phyloP scores from a whole-genome alignment of 441 rosid genomes.

The Breynia disticha region DNA sequence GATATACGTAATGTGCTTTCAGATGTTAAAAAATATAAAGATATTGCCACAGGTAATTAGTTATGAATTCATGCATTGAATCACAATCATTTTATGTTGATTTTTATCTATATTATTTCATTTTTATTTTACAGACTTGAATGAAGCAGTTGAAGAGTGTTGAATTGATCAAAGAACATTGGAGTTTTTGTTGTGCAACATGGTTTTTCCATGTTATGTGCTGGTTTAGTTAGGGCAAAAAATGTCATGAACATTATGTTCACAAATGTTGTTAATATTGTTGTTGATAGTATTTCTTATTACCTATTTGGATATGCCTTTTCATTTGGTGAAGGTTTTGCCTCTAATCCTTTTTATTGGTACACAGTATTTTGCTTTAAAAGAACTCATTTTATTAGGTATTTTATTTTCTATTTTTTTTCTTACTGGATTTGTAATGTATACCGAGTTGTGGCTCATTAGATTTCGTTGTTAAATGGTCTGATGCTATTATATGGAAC shows the following conservation, averaged over 20 bases:
- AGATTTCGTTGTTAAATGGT: conserved; percentile 72
- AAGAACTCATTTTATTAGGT: conserved; percentile 72
- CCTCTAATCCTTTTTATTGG: conserved; percentile 62
- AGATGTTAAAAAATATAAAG: too few species aligned
- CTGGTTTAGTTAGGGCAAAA: conserved; percentile 77
- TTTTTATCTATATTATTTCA: too few species aligned
- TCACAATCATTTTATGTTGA: too few species aligned
- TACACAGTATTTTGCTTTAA: conserved; percentile 47
- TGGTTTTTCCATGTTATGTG: conserved; percentile 88
- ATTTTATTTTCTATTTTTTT: conserved; percentile 65
- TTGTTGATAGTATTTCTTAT: conserved; percentile 67
- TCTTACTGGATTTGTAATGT: conserved; percentile 70
- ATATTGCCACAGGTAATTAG: too few species aligned
- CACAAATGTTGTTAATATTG: conserved; percentile 80
- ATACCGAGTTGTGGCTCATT: conserved; percentile 59
- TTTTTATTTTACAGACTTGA: too few species aligned
- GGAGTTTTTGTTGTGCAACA: conserved; percentile 83
- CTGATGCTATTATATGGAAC: too few species aligned
- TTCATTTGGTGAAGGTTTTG: conserved; percentile 50
- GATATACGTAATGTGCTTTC: too few species aligned
- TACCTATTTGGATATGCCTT: conserved; percentile 75
- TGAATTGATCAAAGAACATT: too few species aligned
- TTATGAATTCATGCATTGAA: too few species aligned
- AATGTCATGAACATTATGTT: conserved; percentile 82
- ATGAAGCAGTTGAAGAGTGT: too few species aligned